Conservation (phyloP, 768 basidiomycete species). For the Kwoniella botswanensis region DNA sequence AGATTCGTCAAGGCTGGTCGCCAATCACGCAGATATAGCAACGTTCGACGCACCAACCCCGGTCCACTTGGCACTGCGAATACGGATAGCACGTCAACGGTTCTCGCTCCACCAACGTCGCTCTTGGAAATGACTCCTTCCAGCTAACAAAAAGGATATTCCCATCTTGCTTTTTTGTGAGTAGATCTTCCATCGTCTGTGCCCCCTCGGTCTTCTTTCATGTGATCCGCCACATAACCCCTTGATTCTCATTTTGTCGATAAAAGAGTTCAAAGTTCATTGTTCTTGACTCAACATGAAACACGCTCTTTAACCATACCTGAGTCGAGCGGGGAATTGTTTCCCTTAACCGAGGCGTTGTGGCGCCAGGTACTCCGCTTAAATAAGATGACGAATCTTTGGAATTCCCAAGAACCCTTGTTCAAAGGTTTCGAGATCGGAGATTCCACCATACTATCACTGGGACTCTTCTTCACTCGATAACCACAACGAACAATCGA, state of each 20-base stretch:
- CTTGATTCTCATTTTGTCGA: neutral
- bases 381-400: conserved; percentile 2
- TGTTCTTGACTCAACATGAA: conserved; percentile 18
- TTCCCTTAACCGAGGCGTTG: neutral
- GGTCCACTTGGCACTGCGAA: too few relatives aligned
- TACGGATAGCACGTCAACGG: too few relatives aligned
- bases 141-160: conserved; percentile 2
- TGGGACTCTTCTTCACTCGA: neutral
- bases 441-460: neutral
- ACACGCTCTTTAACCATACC: conserved; percentile 8
- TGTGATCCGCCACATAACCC: conserved; percentile 4
- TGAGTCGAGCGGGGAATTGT: conserved; percentile 7
- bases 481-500: neutral
- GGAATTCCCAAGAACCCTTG: neutral
- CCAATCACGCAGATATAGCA: too few relatives aligned
- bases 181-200: neutral
- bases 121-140: neutral
- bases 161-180: neutral
- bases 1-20: too few relatives aligned
- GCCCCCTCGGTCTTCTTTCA: neutral
- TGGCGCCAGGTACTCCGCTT: conserved; percentile 14
- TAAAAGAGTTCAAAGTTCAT: neutral
- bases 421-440: neutral
- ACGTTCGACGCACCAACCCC: too few relatives aligned
- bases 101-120: neutral